A percentile compares a stretch with the other conserved stretches of the same genome.
Evolutionary conservation across 2,329 filamentous ascomycete genomes (phyloP).

Genomic region (Colletotrichum brevisporum): DNA sequence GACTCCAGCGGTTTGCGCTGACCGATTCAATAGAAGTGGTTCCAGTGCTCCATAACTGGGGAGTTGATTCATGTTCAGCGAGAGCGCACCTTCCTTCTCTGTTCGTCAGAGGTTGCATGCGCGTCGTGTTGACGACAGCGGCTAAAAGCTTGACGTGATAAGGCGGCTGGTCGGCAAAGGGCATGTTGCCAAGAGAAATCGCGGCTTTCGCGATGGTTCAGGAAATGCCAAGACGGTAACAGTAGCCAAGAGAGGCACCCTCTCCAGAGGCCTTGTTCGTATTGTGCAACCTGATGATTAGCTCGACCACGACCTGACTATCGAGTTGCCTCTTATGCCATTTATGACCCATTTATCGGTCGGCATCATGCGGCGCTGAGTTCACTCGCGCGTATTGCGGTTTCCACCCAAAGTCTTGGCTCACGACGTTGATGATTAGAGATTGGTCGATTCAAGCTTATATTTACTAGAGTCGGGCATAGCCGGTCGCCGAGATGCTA

Average conservation of each 20-base stretch:
- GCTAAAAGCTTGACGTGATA: slow-evolving; percentile 19
- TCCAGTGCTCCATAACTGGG: slow-evolving; percentile 11
- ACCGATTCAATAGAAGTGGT: slow-evolving; percentile 5
- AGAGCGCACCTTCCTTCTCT: slow-evolving; percentile 24
- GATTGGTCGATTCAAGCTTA: slow-evolving; percentile 35
- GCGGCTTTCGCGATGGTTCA: slow-evolving; percentile 33
- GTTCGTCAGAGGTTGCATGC: slow-evolving; percentile 15
- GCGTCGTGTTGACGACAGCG: slow-evolving; percentile 25
- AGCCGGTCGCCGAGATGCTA: slow-evolving; percentile 32
- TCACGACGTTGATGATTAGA: slow-evolving; percentile 3
- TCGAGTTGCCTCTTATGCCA: slow-evolving; percentile 33
- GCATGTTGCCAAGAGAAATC: slow-evolving; percentile 29
- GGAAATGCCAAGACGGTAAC: slow-evolving; percentile 36
- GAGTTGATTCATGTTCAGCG: background rate
- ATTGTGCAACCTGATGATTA: slow-evolving; percentile 11
- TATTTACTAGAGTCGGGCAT: slow-evolving; percentile 25
- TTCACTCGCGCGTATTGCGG: slow-evolving; percentile 9
- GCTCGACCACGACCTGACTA: slow-evolving; percentile 8
- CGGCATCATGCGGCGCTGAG: slow-evolving; percentile 1
- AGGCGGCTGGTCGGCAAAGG: slow-evolving; percentile 22
- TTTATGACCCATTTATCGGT: slow-evolving; percentile 23
- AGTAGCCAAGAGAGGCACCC: slow-evolving; percentile 23
- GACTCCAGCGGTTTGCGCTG: background rate
- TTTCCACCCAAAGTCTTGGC: slow-evolving; percentile 30
- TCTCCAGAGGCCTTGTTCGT: slow-evolving; percentile 7